A percentile compares a stretch with the other conserved stretches of the same genome.
Conservation (phyloP, 192 early-diverging fungal species). For the Lobosporangium transversale region DNA sequence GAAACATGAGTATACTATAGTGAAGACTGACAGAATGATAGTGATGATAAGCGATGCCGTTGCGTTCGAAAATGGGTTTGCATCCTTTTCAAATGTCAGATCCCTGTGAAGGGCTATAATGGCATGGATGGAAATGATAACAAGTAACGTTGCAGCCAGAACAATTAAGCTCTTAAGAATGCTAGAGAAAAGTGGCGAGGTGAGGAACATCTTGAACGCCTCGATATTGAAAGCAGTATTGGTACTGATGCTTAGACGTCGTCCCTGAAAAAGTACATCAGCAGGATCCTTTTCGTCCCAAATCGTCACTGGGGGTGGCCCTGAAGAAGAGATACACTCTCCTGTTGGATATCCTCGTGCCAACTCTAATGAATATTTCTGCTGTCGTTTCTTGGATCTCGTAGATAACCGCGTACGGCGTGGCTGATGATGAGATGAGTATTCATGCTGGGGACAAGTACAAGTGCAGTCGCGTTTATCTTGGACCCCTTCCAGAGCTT, state of each 20-base stretch:
- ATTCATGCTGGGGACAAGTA: constrained; percentile 10
- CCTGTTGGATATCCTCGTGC: constrained; percentile 34
- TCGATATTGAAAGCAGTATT: constrained; percentile 34
- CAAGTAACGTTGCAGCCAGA: constrained; percentile 5
- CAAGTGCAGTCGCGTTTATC: constrained; percentile 14
- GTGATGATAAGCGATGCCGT: constrained; percentile 17
- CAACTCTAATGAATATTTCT: constrained; percentile 14
- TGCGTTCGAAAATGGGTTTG: constrained; percentile 12
- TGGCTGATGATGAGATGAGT: neutral
- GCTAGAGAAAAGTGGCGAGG: constrained; percentile 34
- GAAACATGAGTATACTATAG: constrained; percentile 29
- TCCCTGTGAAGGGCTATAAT: constrained; percentile 5
- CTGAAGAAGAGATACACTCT: constrained; percentile 18
- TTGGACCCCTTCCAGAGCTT: too few relatives aligned
- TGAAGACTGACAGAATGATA: constrained; percentile 16
- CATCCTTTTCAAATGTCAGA: neutral
- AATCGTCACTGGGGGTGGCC: constrained; percentile 8
- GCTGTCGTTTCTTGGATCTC: constrained; percentile 4
- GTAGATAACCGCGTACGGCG: neutral
- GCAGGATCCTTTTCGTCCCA: constrained; percentile 22
- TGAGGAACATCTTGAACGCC: constrained; percentile 22
- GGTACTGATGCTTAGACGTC: constrained; percentile 9
- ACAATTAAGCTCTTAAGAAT: constrained; percentile 27
- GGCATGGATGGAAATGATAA: constrained; percentile 21
- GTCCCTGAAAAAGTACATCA: neutral